Evolutionary conservation across 2,329 filamentous ascomycete genomes (phyloP).

Genomic region (Trichoderma gracile): DNA sequence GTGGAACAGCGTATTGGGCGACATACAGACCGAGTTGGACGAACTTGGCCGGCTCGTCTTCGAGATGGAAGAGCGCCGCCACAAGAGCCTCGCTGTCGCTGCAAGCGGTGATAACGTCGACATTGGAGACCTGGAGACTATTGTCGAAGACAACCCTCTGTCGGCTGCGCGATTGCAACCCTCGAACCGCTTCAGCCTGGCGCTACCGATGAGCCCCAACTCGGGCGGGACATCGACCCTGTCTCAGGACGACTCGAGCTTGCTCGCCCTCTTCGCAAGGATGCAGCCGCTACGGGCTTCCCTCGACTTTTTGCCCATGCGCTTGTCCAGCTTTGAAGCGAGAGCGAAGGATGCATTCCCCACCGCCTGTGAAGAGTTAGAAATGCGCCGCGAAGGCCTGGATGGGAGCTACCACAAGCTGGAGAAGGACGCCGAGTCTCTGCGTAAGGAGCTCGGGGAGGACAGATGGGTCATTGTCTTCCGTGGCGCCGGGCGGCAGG

Average conservation of each 20-base stretch:
- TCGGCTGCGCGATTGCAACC: conserved; percentile 52
- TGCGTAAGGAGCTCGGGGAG: conserved; percentile 88
- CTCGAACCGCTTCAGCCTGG: conserved; percentile 69
- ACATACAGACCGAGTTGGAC: conserved; percentile 86
- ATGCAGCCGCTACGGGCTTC: conserved; percentile 94
- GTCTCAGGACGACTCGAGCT: conserved; percentile 78
- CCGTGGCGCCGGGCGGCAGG: conserved; percentile 85
- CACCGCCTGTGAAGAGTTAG: conserved; percentile 85
- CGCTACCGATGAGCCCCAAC: conserved; percentile 63
- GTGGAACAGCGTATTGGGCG: conserved; percentile 89
- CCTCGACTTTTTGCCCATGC: conserved; percentile 93
- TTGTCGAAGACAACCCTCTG: conserved; percentile 81
- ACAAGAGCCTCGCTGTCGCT: conserved; percentile 70
- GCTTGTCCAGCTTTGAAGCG: conserved; percentile 79
- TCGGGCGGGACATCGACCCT: conserved; percentile 58
- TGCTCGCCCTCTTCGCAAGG: conserved; percentile 86
- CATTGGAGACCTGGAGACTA: conserved; percentile 87
- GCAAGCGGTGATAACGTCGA: conserved; percentile 67
- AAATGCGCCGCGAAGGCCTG: conserved; percentile 69
- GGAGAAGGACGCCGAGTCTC: conserved; percentile 83
- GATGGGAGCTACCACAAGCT: conserved; percentile 87
- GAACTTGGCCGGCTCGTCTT: conserved; percentile 80
- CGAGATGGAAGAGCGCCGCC: conserved; percentile 95
- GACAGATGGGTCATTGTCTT: conserved; percentile 97
- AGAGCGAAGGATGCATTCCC: conserved; percentile 80